A percentile compares a stretch with the other conserved stretches of the same genome.
Evolutionary conservation across 768 basidiomycete genomes (phyloP).

Genomic region (Xanthoconium purpureum): DNA sequence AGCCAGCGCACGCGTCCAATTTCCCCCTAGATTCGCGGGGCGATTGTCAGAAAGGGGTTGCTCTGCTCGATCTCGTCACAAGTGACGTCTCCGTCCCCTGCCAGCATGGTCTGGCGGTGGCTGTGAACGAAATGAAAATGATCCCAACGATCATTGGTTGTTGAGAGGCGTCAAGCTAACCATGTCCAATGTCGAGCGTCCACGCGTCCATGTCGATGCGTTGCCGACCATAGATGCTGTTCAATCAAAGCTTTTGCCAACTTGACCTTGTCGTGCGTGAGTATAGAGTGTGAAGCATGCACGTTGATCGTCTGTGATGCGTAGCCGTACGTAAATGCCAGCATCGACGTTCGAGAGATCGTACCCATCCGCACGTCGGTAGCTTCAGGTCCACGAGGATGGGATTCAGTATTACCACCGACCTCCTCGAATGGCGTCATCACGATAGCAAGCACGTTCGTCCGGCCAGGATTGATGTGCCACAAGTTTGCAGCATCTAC

Average conservation of each 20-base stretch:
- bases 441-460: not conserved
- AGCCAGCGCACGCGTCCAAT: not conserved
- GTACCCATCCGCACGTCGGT: not conserved
- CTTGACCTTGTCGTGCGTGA: not conserved
- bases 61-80: not conserved
- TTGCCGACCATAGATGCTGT: no score
- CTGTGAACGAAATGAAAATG: no score
- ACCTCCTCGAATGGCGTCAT: not conserved
- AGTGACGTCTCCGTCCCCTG: not conserved
- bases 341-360: not conserved
- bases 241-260: no score
- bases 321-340: not conserved
- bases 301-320: not conserved
- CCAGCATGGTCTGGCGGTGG: not conserved
- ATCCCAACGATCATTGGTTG: no score
- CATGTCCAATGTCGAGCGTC: no score
- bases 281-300: not conserved
- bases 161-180: no score
- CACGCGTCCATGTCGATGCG: no score
- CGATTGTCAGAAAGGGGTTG: not conserved
- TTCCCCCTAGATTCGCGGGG: not conserved
- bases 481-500: not conserved
- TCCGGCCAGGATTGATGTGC: not conserved
- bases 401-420: not conserved
- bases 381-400: not conserved